Percentiles rank a stretch among this genome's conserved stretches.
Conservation (phyloP, 129 eudicot species). For the Flaveria sonorensis region DNA sequence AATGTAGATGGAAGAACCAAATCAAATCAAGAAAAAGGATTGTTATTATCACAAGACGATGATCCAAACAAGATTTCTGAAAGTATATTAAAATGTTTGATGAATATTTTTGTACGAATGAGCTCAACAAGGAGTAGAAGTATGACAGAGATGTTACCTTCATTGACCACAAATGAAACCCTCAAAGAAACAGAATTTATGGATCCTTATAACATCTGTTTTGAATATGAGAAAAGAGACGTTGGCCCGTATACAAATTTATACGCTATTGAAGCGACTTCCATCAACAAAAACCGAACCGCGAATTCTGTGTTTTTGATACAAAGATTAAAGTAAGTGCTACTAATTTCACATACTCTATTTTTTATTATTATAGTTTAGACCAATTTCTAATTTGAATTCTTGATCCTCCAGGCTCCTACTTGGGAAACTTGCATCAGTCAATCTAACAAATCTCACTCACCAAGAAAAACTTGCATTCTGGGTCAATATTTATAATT, state of each 20-base stretch:
- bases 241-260: slow-evolving; percentile 68
- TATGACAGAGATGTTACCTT: slow-evolving; percentile 45
- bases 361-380: background rate
- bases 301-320: slow-evolving; percentile 61
- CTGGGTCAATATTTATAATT: slow-evolving; percentile 87
- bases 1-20: slow-evolving; percentile 38
- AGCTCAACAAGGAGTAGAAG: slow-evolving; percentile 53
- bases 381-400: slow-evolving; percentile 1
- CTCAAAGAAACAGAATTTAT: slow-evolving; percentile 42
- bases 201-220: slow-evolving; percentile 70
- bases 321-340: slow-evolving; percentile 70
- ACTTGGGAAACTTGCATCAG: slow-evolving; percentile 64
- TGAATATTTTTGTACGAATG: slow-evolving; percentile 71
- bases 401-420: slow-evolving; percentile 51
- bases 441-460: slow-evolving; percentile 52
- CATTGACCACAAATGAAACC: slow-evolving; percentile 37
- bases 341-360: background rate
- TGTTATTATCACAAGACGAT: slow-evolving; percentile 37
- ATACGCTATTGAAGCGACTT: slow-evolving; percentile 58
- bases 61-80: slow-evolving; percentile 75
- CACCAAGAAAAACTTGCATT: slow-evolving; percentile 95
- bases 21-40: slow-evolving; percentile 40
- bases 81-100: slow-evolving; percentile 69
- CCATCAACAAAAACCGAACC: slow-evolving; percentile 62
- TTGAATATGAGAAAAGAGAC: slow-evolving; percentile 54